Conservation (phyloP, 345 rosid genomes). For the Euphorbia peplus region DNA sequence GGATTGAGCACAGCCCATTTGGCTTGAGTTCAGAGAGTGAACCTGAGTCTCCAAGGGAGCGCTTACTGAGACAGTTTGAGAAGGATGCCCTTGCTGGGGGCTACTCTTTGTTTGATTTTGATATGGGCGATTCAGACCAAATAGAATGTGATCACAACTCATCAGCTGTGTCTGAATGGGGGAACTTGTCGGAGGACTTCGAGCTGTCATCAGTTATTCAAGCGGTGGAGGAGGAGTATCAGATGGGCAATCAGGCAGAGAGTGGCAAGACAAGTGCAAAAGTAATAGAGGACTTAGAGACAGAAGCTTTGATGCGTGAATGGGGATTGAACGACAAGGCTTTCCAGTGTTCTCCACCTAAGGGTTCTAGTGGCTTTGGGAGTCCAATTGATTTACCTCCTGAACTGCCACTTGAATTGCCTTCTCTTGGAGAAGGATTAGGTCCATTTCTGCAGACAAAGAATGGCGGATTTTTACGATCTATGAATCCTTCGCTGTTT, state of each 20-base stretch:
- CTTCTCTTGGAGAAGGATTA: conserved; percentile 75
- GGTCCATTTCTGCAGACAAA: conserved; percentile 82
- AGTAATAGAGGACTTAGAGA: conserved; percentile 72
- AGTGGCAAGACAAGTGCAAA: conserved; percentile 53
- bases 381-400: conserved; percentile 56
- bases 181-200: conserved; percentile 41
- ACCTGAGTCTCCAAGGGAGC: conserved; percentile 95
- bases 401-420: conserved; percentile 58
- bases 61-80: conserved; percentile 81
- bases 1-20: conserved; percentile 69
- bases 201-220: conserved; percentile 48
- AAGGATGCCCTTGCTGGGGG: conserved; percentile 63
- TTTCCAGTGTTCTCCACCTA: conserved; percentile 67
- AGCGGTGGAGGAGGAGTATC: conserved; percentile 59
- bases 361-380: conserved; percentile 45
- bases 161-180: conserved; percentile 33
- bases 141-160: conserved; percentile 37
- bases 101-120: conserved; percentile 62
- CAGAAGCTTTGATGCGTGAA: conserved; percentile 81
- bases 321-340: conserved; percentile 84
- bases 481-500: conserved; percentile 75
- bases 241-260: conserved; percentile 38
- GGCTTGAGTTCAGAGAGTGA: conserved; percentile 72
- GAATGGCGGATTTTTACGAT: conserved; percentile 78
- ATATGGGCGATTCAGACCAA: conserved; percentile 39